Conservation (phyloP, 345 rosid species). For the Durio zibethinus region DNA sequence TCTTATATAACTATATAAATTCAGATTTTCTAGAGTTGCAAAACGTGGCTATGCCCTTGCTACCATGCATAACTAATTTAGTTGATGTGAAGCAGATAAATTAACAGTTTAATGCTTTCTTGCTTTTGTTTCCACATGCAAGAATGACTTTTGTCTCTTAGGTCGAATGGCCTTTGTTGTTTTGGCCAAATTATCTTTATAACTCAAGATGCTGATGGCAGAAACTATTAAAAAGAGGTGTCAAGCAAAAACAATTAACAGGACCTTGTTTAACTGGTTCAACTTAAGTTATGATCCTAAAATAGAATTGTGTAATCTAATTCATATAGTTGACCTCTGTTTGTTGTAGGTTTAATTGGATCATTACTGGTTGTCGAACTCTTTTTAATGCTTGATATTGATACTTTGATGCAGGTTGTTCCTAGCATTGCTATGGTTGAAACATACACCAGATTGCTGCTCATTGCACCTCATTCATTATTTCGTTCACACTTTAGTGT, state of each 20-base stretch:
- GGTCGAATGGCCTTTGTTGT: no score
- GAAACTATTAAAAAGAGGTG: neutral
- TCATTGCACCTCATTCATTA: conserved; percentile 82
- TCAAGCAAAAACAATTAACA: no score
- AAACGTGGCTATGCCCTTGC: no score
- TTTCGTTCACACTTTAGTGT: conserved; percentile 90
- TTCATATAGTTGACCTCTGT: neutral
- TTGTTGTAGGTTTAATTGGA: neutral
- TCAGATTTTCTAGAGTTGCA: no score
- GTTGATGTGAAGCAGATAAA: neutral
- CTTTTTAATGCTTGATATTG: conserved; percentile 10
- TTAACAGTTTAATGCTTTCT: neutral
- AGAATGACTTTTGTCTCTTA: neutral
- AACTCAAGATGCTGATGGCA: neutral
- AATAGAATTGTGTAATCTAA: neutral
- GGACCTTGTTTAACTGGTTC: neutral
- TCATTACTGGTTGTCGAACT: neutral
- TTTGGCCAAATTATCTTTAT: neutral
- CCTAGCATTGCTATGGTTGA: conserved; percentile 99
- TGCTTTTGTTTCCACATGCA: neutral
- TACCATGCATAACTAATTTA: neutral
- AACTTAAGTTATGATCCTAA: neutral
- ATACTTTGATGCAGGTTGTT: conserved; percentile 61
- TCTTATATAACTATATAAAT: no score
- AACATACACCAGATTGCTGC: conserved; percentile 90